phyloP scores from a whole-genome alignment of 768 basidiomycete species.

The Sporobolomyces phaffii region DNA sequence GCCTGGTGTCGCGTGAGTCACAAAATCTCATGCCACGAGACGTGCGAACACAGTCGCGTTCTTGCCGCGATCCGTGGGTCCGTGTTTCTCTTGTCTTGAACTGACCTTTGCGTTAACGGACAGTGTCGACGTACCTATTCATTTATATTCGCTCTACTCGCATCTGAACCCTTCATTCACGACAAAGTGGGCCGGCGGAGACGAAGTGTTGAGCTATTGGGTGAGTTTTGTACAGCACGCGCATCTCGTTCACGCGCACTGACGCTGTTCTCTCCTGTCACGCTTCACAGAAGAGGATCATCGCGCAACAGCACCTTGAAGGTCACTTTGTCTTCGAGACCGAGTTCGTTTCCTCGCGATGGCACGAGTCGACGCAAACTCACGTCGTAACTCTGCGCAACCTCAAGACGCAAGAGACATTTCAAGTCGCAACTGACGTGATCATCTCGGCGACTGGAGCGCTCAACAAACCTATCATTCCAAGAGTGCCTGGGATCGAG shows the following conservation, averaged over 20 bases:
- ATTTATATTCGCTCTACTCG: constrained; percentile 24
- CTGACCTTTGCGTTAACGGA: no score
- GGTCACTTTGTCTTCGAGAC: constrained; percentile 51
- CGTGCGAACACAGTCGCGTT: not conserved
- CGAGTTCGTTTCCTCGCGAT: constrained; percentile 50
- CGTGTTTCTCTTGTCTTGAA: no score
- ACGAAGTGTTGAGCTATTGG: not conserved
- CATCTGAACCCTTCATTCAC: not conserved
- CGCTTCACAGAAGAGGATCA: no score
- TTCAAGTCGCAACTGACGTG: constrained; percentile 49
- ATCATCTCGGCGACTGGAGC: constrained; percentile 54
- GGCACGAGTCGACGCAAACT: constrained; percentile 50
- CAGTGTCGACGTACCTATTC: constrained; percentile 26
- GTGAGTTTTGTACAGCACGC: not conserved
- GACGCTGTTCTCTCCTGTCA: no score
- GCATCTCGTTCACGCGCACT: no score
- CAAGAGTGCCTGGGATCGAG: constrained; percentile 50
- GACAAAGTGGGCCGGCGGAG: constrained; percentile 8
- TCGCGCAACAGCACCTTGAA: constrained; percentile 41
- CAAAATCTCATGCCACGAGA: no score
- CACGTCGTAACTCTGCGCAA: constrained; percentile 51
- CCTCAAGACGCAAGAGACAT: constrained; percentile 47
- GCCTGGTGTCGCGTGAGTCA: constrained; percentile 21
- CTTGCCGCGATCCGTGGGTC: no score
- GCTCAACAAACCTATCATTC: constrained; percentile 51